phyloP scores from a whole-genome alignment of 108 stramenopile species.

The Cafeteria roenbergensis region DNA sequence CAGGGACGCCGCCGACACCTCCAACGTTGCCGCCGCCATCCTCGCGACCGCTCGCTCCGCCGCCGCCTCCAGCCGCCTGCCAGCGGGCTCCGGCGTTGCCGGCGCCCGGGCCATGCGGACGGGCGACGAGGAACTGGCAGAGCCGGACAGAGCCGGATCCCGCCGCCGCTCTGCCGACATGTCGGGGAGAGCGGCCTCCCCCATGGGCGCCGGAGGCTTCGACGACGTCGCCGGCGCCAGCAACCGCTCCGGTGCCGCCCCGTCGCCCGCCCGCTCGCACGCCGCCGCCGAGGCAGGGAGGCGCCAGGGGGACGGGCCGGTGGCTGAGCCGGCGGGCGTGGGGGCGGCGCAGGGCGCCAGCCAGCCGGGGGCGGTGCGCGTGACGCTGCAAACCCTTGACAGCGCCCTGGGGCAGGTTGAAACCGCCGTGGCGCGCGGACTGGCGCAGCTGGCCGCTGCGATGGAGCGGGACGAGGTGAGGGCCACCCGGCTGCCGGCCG shows the following conservation, averaged over 20 bases:
- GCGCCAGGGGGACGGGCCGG: background rate
- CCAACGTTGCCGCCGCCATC: background rate
- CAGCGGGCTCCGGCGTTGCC: background rate
- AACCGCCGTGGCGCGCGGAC: background rate
- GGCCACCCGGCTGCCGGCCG: background rate
- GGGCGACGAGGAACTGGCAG: background rate
- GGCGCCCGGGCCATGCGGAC: background rate
- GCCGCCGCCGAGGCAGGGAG: background rate
- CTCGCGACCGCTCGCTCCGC: background rate
- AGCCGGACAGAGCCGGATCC: background rate
- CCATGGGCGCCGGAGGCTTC: background rate
- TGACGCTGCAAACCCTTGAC: background rate
- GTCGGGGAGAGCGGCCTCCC: background rate
- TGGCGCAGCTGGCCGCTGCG: constrained; percentile 3
- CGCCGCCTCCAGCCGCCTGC: background rate
- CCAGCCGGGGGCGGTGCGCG: background rate
- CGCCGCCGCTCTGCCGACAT: background rate
- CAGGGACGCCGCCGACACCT: background rate
- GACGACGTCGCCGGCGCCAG: background rate
- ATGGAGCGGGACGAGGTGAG: constrained; percentile 1
- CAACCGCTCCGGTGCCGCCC: background rate
- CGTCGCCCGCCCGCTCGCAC: background rate
- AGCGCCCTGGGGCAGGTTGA: constrained; percentile 1
- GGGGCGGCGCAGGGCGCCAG: background rate
- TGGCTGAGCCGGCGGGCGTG: background rate